phyloP scores from a whole-genome alignment of 345 rosid genomes.

The Cardamine resedifolia region DNA sequence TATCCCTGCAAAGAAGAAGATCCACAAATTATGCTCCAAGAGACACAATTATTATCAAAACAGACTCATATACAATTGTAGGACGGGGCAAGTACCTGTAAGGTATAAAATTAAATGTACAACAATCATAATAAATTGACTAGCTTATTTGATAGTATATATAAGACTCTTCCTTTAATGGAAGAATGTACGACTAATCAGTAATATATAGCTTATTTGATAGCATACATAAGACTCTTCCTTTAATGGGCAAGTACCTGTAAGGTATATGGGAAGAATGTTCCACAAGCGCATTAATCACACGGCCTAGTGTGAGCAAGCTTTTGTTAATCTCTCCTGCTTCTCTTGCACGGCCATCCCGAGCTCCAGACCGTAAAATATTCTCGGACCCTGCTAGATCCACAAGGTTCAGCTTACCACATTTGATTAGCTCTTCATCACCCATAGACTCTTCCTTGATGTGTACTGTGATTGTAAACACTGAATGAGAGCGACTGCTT shows the following conservation, averaged over 20 bases:
- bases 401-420: slow-evolving; percentile 97
- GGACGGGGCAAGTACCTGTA: slow-evolving; percentile 55
- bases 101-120: slow-evolving; percentile 48
- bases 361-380: slow-evolving; percentile 80
- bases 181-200: background rate
- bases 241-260: slow-evolving; percentile 49
- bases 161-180: background rate
- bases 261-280: slow-evolving; percentile 97
- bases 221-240: background rate
- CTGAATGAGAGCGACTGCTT: slow-evolving; percentile 97
- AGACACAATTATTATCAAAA: background rate
- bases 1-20: slow-evolving; percentile 56
- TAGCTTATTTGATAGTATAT: background rate
- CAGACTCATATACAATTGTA: slow-evolving; percentile 10
- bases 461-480: slow-evolving; percentile 78
- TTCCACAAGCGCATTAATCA: slow-evolving; percentile 94
- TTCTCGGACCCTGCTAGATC: slow-evolving; percentile 99
- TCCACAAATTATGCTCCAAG: background rate
- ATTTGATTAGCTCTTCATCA: slow-evolving; percentile 88
- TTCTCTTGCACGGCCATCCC: slow-evolving; percentile 97
- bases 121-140: no score
- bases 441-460: slow-evolving; percentile 79
- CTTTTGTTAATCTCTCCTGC: slow-evolving; percentile 99
- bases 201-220: background rate
- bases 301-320: slow-evolving; percentile 92